Evolutionary conservation across 345 rosid species (phyloP), one percentile per base, ranked within the genome.

Genomic region (Euclidium syriacum): DNA sequence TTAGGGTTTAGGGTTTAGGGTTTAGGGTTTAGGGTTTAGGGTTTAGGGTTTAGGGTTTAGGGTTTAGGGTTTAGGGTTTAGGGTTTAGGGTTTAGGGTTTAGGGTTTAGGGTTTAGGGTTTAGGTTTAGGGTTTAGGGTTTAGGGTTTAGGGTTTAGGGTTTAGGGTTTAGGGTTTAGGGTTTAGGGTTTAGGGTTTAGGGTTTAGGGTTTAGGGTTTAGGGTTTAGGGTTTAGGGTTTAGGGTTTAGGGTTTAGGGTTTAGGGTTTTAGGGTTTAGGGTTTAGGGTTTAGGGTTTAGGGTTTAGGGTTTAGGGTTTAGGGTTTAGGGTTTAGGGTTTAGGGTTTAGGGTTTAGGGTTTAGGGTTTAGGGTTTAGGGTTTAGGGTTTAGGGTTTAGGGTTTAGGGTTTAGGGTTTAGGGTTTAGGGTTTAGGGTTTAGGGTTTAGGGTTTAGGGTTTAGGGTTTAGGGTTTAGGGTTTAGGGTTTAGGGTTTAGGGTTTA

Each of bases 351-450:
- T 44, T 44, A 39, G 50, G 50, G 50, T n/a, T 44, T 44, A 44
- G 50, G 50, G 50, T 44, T 44, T 44, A 44, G 50, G 50, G 50
- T 44, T 44, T 44, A 44, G 50, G 50, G 50, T 44, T 44, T 44
- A 44, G 50, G 50, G 50, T 44, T 44, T 44, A 44, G 50, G 50
- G 50, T 44, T 44, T 44, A 44, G 50, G 50, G 50, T 44, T 44
- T 44, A 44, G 50, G 50, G 50, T 44, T 44, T 44, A 44, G 43
- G 43, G 43, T 39, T 39, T 39, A 39, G 43, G 43, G 43, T 39
- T 39, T 39, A 39, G 43, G 43, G 43, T 27, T 39, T 39, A 39
- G 50, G 50, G 50, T 44, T 44, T 44, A 44, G 50, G 50, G 50
- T 44, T 44, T 44, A 44, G 50, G 50, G 50, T 44, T 44, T 44